A percentile compares a stretch with the other conserved stretches of the same genome.
Conservation (phyloP, 176 grass and related monocot genomes). For the Otatea glauca region DNA sequence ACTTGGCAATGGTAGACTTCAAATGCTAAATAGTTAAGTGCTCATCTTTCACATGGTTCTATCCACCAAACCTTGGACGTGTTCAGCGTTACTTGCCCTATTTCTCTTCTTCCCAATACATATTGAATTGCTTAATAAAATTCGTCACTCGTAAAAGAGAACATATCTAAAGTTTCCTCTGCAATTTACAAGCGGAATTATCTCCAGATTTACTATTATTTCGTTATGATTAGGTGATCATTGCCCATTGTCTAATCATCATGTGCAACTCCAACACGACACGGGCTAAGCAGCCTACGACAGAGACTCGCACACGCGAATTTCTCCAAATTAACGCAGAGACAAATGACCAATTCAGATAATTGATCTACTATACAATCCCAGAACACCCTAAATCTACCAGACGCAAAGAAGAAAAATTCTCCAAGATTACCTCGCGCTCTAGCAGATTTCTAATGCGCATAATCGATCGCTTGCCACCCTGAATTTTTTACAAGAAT, state of each 20-base stretch:
- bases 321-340: neutral
- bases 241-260: neutral
- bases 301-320: neutral
- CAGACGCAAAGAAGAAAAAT: neutral
- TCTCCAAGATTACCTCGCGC: neutral
- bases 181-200: neutral
- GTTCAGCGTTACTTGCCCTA: conserved; percentile 22
- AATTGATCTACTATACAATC: neutral
- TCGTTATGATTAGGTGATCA: conserved; percentile 46
- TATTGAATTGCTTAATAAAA: neutral
- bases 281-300: neutral
- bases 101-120: neutral
- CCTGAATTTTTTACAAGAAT: no score
- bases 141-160: neutral
- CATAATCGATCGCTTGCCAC: no score
- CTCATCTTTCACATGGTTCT: conserved; percentile 21
- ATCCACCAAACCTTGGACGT: conserved; percentile 40
- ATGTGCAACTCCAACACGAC: neutral
- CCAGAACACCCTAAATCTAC: neutral
- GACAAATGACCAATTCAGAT: neutral
- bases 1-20: conserved; percentile 27
- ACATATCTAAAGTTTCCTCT: neutral
- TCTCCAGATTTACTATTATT: conserved; percentile 5
- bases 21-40: neutral
- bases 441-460: neutral